phyloP scores from a whole-genome alignment of 1,139 yeast species.

The Kodamaea plutei region DNA sequence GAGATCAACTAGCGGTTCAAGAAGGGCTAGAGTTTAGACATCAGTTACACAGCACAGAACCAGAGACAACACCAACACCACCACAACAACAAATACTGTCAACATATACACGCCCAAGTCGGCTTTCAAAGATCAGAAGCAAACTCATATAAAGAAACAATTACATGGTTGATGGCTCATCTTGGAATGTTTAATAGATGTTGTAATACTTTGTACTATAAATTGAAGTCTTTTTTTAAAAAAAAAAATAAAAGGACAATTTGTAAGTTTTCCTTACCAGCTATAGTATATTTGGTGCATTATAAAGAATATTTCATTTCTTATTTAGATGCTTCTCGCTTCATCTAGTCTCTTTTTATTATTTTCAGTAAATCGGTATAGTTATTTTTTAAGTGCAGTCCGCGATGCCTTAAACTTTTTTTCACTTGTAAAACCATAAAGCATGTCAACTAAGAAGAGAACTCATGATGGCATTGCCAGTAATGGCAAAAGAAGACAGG shows the following conservation, averaged over 20 bases:
- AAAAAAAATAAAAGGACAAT: too few species aligned
- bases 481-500: constrained; percentile 19
- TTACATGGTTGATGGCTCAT: too few species aligned
- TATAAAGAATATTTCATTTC: too few species aligned
- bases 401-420: constrained; percentile 2
- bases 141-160: constrained; percentile 10
- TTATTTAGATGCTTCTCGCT: too few species aligned
- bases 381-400: constrained; percentile 1
- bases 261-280: too few species aligned
- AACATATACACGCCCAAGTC: constrained; percentile 7
- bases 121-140: constrained; percentile 12
- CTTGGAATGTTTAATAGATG: too few species aligned
- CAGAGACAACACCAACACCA: constrained; percentile 1
- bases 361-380: too few species aligned
- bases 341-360: too few species aligned
- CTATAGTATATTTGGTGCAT: too few species aligned
- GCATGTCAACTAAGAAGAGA: constrained; percentile 6
- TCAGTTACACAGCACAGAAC: constrained; percentile 17
- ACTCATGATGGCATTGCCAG: constrained; percentile 3
- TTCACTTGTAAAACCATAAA: constrained; percentile 2
- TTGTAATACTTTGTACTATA: too few species aligned
- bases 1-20: constrained; percentile 47
- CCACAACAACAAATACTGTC: neutral
- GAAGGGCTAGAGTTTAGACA: constrained; percentile 50
- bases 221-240: too few species aligned